A percentile compares a stretch with the other conserved stretches of the same genome.
Conservation (phyloP, 2,329 filamentous ascomycete genomes). For the Xylariaceae sp. region DNA sequence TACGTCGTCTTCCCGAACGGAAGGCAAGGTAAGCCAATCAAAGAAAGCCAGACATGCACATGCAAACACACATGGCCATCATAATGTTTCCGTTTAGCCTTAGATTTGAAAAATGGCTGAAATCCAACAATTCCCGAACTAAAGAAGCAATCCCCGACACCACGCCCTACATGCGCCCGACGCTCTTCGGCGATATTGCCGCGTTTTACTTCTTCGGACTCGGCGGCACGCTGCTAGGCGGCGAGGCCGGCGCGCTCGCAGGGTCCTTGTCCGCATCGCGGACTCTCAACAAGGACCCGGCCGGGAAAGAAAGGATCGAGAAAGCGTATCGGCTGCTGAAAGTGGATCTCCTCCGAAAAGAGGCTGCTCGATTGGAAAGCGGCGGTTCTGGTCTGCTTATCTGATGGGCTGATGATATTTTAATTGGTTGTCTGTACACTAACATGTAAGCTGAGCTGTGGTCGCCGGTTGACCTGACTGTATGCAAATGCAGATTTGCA, state of each 20-base stretch:
- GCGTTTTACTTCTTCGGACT: constrained; percentile 60
- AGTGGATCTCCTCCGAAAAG: constrained; percentile 57
- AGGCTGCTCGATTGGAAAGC: constrained; percentile 53
- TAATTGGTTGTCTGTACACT: too few species aligned
- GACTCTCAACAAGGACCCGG: constrained; percentile 50
- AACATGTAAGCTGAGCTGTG: too few species aligned
- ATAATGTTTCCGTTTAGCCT: too few species aligned
- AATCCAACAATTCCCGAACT: neutral
- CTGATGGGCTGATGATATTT: constrained; percentile 5
- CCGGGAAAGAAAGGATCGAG: constrained; percentile 54
- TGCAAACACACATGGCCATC: neutral
- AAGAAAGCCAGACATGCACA: neutral
- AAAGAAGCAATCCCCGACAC: constrained; percentile 59
- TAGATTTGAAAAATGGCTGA: neutral
- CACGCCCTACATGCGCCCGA: constrained; percentile 53
- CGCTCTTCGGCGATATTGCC: constrained; percentile 54
- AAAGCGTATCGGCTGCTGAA: constrained; percentile 59
- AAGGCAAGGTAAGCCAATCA: constrained; percentile 43
- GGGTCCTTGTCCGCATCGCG: constrained; percentile 53
- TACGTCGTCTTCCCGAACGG: constrained; percentile 60
- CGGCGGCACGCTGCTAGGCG: constrained; percentile 60
- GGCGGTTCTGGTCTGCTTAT: constrained; percentile 6
- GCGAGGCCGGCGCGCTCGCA: constrained; percentile 57
- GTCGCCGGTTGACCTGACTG: too few species aligned
- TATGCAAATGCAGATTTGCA: too few species aligned